These are phyloP conservation scores for Massarina eburnea DNA, from an alignment of 2,329 filamentous ascomycete genomes.

Conservation along the genomic window DNA sequence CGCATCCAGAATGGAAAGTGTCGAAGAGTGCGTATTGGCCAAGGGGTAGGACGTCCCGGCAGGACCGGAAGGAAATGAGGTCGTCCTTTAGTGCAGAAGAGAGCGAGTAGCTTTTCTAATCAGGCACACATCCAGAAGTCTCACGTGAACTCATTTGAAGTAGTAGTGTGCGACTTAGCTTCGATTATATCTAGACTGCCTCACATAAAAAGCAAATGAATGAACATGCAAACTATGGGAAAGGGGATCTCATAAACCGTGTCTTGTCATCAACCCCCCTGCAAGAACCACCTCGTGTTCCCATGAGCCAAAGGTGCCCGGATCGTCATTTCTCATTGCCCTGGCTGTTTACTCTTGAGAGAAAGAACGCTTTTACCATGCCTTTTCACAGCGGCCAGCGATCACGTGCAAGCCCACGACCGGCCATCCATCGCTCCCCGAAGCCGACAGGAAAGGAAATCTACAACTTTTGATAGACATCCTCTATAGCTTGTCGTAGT, in stretches of 20 bases:
- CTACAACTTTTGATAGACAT: slow-evolving; percentile 48
- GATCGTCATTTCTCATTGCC: slow-evolving; percentile 41
- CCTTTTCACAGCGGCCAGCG: slow-evolving; percentile 32
- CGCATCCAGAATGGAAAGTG: background rate
- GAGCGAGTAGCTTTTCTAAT: too few relatives aligned
- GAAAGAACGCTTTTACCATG: slow-evolving; percentile 25
- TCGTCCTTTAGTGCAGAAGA: background rate
- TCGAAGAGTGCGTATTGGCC: slow-evolving; percentile 1
- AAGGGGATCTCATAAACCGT: slow-evolving; percentile 37
- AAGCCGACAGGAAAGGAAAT: slow-evolving; percentile 44
- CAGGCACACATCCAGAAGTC: too few relatives aligned
- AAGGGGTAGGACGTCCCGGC: background rate
- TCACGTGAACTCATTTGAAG: too few relatives aligned
- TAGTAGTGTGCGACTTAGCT: slow-evolving; percentile 36
- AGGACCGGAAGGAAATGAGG: background rate
- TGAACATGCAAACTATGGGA: slow-evolving; percentile 30
- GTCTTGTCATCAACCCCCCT: slow-evolving; percentile 31
- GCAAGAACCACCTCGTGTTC: slow-evolving; percentile 24
- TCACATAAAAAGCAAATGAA: slow-evolving; percentile 25
- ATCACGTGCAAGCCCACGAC: slow-evolving; percentile 39
- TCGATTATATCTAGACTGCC: slow-evolving; percentile 36
- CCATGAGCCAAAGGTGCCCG: slow-evolving; percentile 33
- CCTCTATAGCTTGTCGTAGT: slow-evolving; percentile 97
- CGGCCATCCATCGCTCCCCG: slow-evolving; percentile 34
- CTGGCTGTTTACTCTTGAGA: slow-evolving; percentile 28